Base-by-base conservation (phyloP, 2,329 filamentous ascomycete species). In the Aspergillus sclerotialis region DNA sequence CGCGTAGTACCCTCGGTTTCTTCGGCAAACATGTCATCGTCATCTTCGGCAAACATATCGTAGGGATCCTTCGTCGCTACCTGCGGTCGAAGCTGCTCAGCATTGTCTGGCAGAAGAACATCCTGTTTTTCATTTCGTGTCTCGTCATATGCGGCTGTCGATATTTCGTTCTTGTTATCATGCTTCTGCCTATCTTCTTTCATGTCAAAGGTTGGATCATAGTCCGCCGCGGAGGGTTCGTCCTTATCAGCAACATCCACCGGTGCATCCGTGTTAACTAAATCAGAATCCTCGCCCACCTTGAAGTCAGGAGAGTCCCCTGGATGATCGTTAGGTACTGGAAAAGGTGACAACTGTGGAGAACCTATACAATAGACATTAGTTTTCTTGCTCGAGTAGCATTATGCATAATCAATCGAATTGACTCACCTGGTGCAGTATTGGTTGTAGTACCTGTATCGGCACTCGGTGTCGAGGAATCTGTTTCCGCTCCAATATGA, bases 11-110 rank as follows among this genome's bases (percentile, higher is more conserved):
- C 49, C 23, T 49, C 43, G 9, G 50, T 78, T 38, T 87, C 83
- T 39, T 90, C 83, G 29, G 89, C 87, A 63, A 94, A 94, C 85
- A 94, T 94, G 58, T 94, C 86, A 36, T 86, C 83, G 36, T 79
- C 76, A 19, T 79, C 67, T 31, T 76, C 68, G 17, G 72, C 74
- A 52, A 80, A 80, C 75, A 81, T 80, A 52, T 80, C 77, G 43
- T 74, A 73, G 12, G 72, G 69, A 39, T 73, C 71, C 43, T 68
- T 70, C 12, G 63, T 46, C 49, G 72, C 68, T 33, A 61, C 52
- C 21, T 60, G 45, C 28, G 56, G 50, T 13, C 41, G 47, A 28
- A 66, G 51, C 51, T 65, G 48, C 45, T 61, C 46, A 9, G 55
- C 38, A 29, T 32, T 58, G 49, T 61, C 59, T 17, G 63, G 67